Evolutionary conservation across 1,139 yeast species (phyloP).

Genomic region (Komagataea norvegica): DNA sequence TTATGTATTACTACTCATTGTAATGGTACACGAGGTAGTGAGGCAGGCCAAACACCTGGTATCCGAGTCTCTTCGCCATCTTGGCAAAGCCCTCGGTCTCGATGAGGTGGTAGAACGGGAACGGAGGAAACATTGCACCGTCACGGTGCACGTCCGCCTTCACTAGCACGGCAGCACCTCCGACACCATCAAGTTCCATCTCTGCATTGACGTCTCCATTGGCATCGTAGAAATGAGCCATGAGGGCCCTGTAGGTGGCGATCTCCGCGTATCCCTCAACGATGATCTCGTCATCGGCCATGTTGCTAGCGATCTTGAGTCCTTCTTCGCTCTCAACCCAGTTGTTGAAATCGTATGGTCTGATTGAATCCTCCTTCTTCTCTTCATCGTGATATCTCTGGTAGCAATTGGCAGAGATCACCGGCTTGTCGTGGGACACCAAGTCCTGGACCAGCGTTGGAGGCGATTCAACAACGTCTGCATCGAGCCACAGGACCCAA

Average conservation of each 20-base stretch:
- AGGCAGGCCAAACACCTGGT: constrained; percentile 88
- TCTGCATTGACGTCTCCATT: constrained; percentile 55
- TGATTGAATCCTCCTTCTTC: constrained; percentile 50
- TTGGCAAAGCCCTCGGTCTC: constrained; percentile 98
- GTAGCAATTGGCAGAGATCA: constrained; percentile 86
- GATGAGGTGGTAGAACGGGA: constrained; percentile 92
- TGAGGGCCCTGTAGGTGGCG: constrained; percentile 91
- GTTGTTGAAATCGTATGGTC: constrained; percentile 94
- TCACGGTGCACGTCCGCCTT: constrained; percentile 97
- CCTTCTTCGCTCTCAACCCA: constrained; percentile 96
- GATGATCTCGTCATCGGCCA: constrained; percentile 84
- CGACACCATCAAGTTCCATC: constrained; percentile 92
- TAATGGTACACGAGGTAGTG: constrained; percentile 87
- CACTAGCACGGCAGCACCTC: constrained; percentile 92
- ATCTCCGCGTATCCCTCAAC: constrained; percentile 90
- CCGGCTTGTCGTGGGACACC: constrained; percentile 81
- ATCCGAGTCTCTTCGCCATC: constrained; percentile 93
- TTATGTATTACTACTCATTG: constrained; percentile 50
- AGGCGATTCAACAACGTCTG: constrained; percentile 90
- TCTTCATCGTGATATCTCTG: constrained; percentile 69
- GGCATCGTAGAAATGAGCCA: constrained; percentile 82
- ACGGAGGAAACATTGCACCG: constrained; percentile 98
- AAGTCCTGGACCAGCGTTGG: constrained; percentile 76
- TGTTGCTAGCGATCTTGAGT: constrained; percentile 57
- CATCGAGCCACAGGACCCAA: constrained; percentile 95